phyloP scores from a whole-genome alignment of 345 rosid genomes.

The Anacardium occidentale region DNA sequence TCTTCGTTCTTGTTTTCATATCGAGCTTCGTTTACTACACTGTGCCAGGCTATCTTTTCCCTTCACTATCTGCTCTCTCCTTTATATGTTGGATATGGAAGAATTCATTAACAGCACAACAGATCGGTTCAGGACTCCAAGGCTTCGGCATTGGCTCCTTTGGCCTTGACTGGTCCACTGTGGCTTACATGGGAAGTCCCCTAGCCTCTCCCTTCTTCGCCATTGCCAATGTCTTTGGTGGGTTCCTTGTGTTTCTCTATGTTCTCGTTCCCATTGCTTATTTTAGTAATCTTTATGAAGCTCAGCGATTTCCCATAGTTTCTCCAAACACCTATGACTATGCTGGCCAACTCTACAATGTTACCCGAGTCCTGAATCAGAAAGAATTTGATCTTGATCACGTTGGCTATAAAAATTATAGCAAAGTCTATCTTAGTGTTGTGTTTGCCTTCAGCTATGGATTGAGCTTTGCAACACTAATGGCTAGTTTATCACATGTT shows the following conservation, averaged over 20 bases:
- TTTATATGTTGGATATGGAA: slow-evolving; percentile 38
- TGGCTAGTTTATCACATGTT: slow-evolving; percentile 60
- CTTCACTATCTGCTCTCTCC: slow-evolving; percentile 29
- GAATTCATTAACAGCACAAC: slow-evolving; percentile 26
- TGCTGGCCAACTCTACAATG: slow-evolving; percentile 45
- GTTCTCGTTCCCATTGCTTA: slow-evolving; percentile 55
- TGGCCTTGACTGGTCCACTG: slow-evolving; percentile 46
- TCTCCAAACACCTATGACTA: slow-evolving; percentile 46
- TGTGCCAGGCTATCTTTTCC: slow-evolving; percentile 36
- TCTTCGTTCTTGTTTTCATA: slow-evolving; percentile 33
- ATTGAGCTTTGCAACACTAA: slow-evolving; percentile 53
- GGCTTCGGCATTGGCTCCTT: slow-evolving; percentile 51
- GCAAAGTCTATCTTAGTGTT: slow-evolving; percentile 65
- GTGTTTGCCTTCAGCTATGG: slow-evolving; percentile 65
- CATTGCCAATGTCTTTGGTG: slow-evolving; percentile 42
- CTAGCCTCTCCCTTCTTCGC: slow-evolving; percentile 35
- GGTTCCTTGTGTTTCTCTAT: slow-evolving; percentile 59
- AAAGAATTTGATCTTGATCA: slow-evolving; percentile 42
- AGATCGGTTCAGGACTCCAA: slow-evolving; percentile 39
- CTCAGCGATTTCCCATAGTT: slow-evolving; percentile 54
- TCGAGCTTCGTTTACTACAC: slow-evolving; percentile 38
- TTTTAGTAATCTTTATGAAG: slow-evolving; percentile 46
- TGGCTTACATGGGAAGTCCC: slow-evolving; percentile 44
- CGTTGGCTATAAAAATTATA: slow-evolving; percentile 43
- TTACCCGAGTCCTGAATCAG: slow-evolving; percentile 47